Evolutionary conservation across 768 basidiomycete species (phyloP).

Genomic region (Naganishia vishniacii): DNA sequence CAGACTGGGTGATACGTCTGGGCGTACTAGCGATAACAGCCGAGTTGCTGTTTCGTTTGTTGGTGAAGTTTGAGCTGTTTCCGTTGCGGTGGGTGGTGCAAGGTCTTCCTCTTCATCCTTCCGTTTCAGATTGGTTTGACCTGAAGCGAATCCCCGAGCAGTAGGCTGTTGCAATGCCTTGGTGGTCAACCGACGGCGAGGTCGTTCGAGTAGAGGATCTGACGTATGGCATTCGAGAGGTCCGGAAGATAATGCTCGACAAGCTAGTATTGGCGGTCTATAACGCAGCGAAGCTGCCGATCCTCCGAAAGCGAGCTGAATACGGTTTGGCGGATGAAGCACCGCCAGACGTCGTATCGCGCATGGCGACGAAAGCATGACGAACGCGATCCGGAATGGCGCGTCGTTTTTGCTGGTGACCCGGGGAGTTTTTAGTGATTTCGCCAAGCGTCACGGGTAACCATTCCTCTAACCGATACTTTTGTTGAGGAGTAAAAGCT

Average conservation of each 20-base stretch:
- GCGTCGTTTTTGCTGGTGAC: slow-evolving; percentile 1
- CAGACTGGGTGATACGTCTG: slow-evolving; percentile 15
- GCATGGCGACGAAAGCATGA: slow-evolving; percentile 12
- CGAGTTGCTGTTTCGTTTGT: not conserved
- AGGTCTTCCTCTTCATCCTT: slow-evolving; percentile 6
- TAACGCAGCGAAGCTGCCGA: not conserved
- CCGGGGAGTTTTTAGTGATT: not conserved
- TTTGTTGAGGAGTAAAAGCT: no score
- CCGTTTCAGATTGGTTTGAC: not conserved
- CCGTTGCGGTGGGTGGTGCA: not conserved
- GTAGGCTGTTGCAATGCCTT: not conserved
- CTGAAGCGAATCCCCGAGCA: not conserved
- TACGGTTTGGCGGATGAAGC: no score
- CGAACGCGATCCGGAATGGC: not conserved
- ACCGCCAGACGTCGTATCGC: not conserved
- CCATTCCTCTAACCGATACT: not conserved
- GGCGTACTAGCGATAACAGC: not conserved
- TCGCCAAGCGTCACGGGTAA: not conserved
- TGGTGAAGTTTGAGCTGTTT: not conserved
- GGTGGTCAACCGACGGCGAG: not conserved
- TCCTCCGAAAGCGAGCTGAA: not conserved
- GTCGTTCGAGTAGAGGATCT: not conserved
- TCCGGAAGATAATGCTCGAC: not conserved
- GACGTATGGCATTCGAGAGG: not conserved
- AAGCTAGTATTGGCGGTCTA: not conserved